Evolutionary conservation across 163 green algal genomes (phyloP), one percentile per base, ranked within the genome.

Genomic region (Chlamydomonas reinhardtii): DNA sequence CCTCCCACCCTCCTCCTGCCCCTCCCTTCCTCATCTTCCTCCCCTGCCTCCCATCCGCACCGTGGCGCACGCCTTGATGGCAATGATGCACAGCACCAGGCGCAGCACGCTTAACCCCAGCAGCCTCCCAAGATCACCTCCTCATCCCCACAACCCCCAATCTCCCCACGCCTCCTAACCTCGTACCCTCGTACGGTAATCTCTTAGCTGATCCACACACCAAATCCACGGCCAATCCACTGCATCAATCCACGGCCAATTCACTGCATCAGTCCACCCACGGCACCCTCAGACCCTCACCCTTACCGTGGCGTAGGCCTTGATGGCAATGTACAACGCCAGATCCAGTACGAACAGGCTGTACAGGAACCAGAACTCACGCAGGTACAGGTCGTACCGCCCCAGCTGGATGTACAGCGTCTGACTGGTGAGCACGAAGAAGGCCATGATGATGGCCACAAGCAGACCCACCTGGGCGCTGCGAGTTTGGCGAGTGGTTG

Each of bases 401-500:
- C 90, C 87, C 72, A 92, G 68, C 43, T 82, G 74, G 16, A 91
- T 85, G 39, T 79, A 65, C 15, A 84, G 43, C 73, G 80, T 89
- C 29, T 87, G 56, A 76, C 76, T 81, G 62, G 77, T 93, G 19
- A 93, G 80, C 75, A 93, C 32, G 68, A 93, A 93, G 70, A 93
- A 93, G 17, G 78, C 74, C 62, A 91, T 83, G 24, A 88, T 59
- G 31, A 90, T 92, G n/a, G 56, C 70, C 62, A 93, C 31, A 32
- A 93, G 70, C 65, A 93, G 70, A 52, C 77, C 90, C 17, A 86
- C 34, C 74, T 92, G 87, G 76, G 81, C 31, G 29, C 90, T 93
- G 75, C n/a, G n/a, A n/a, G n/a, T n/a, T n/a, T n/a, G n/a, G n/a
- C n/a, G n/a, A n/a, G n/a, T n/a, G n/a, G n/a, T n/a, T n/a, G n/a